These are phyloP conservation scores for Eucalyptus viminalis DNA, from an alignment of 345 rosid species.

Conservation along the genomic window DNA sequence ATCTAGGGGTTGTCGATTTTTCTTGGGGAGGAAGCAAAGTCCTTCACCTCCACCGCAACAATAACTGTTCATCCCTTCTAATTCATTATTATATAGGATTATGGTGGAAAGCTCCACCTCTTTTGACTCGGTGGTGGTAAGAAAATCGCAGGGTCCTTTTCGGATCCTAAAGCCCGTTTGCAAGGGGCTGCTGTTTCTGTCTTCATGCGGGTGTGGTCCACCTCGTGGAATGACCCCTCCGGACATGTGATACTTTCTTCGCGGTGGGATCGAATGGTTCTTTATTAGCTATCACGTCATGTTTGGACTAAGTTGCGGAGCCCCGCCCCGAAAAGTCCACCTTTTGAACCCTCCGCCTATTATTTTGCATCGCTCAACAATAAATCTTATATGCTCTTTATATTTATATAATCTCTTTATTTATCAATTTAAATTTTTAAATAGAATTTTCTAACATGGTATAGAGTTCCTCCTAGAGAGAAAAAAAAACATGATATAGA, in stretches of 20 bases:
- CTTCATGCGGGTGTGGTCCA: neutral
- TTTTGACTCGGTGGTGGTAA: neutral
- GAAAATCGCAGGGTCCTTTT: neutral
- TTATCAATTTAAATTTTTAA: neutral
- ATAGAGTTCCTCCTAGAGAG: neutral
- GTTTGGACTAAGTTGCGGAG: neutral
- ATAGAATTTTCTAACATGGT: accelerated
- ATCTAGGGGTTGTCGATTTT: neutral
- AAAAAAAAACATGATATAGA: too few species aligned
- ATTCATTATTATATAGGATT: neutral
- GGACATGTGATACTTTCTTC: neutral
- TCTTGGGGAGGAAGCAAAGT: neutral
- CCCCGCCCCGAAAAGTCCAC: neutral
- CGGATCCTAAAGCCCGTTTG: neutral
- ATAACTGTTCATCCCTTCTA: neutral
- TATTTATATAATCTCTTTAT: neutral
- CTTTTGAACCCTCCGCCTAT: neutral
- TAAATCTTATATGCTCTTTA: neutral
- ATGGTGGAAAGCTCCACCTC: neutral
- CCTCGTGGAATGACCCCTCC: neutral
- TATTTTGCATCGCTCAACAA: neutral
- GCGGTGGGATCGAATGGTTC: neutral
- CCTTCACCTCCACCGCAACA: neutral
- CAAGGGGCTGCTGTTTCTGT: neutral
- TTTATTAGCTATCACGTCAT: neutral